Conservation (phyloP, 169 alveolate species). For the Cystoisospora suis region DNA sequence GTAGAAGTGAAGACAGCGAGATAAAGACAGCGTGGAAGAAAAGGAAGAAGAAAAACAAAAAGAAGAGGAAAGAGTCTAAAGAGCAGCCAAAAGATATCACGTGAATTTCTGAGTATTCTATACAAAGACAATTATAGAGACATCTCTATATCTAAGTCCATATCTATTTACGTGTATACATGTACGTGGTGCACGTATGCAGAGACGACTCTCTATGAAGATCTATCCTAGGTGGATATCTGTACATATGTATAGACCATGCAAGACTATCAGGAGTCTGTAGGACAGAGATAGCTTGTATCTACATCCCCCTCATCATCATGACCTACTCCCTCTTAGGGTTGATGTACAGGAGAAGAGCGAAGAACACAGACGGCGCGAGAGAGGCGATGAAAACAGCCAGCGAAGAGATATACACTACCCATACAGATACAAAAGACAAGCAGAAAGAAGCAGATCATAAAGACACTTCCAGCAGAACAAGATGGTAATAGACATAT, state of each 20-base stretch:
- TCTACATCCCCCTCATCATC: no score
- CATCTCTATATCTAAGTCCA: not conserved
- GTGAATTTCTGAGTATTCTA: not conserved
- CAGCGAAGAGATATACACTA: no score
- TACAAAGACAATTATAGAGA: not conserved
- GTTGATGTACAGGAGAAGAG: no score
- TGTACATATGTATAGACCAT: not conserved
- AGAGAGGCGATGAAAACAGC: no score
- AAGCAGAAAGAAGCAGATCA: no score
- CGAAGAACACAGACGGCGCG: no score
- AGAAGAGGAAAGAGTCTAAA: not conserved
- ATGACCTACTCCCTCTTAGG: no score
- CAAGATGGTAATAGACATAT: no score
- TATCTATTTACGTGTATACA: not conserved
- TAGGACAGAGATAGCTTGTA: no score
- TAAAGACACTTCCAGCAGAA: no score
- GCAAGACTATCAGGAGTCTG: not conserved
- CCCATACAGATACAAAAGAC: no score
- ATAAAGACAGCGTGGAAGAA: not conserved
- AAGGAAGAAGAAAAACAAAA: not conserved
- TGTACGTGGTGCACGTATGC: not conserved
- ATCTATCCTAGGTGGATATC: not conserved
- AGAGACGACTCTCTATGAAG: not conserved
- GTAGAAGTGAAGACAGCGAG: not conserved
- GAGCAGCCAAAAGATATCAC: not conserved